phyloP scores from a whole-genome alignment of 106 monocot genomes.

The Hemerocallis citrina region DNA sequence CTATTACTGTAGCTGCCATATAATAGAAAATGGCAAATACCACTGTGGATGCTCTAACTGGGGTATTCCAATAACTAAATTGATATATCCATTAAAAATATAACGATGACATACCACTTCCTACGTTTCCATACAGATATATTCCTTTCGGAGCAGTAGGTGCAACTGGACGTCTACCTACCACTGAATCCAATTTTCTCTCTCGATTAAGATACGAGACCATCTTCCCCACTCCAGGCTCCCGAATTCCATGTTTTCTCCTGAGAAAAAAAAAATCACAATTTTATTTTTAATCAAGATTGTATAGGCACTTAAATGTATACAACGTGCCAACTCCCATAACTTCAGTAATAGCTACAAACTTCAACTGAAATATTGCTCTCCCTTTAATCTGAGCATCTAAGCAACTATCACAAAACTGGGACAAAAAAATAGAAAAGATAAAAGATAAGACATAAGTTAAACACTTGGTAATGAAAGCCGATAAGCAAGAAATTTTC shows the following conservation, averaged over 20 bases:
- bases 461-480: too few relatives aligned
- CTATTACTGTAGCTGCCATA: too few relatives aligned
- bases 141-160: constrained; percentile 79
- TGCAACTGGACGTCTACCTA: constrained; percentile 60
- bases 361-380: not conserved
- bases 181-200: constrained; percentile 62
- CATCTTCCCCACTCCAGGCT: constrained; percentile 91
- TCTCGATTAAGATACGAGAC: constrained; percentile 91
- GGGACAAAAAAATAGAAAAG: too few relatives aligned
- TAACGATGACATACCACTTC: constrained; percentile 53
- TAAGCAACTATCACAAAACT: not conserved
- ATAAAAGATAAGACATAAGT: too few relatives aligned
- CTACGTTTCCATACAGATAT: constrained; percentile 93
- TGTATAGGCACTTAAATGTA: too few relatives aligned
- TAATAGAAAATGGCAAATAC: too few relatives aligned
- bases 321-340: too few relatives aligned
- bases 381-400: not conserved
- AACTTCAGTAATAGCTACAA: too few relatives aligned
- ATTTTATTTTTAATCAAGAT: not conserved
- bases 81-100: too few relatives aligned
- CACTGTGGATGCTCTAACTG: too few relatives aligned
- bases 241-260: constrained; percentile 43
- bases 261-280: constrained; percentile 21
- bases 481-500: too few relatives aligned
- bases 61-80: too few relatives aligned